These are phyloP conservation scores for Cymbopogon flexuosus DNA, from an alignment of 202 grass and related monocot species.

Conservation along the genomic window DNA sequence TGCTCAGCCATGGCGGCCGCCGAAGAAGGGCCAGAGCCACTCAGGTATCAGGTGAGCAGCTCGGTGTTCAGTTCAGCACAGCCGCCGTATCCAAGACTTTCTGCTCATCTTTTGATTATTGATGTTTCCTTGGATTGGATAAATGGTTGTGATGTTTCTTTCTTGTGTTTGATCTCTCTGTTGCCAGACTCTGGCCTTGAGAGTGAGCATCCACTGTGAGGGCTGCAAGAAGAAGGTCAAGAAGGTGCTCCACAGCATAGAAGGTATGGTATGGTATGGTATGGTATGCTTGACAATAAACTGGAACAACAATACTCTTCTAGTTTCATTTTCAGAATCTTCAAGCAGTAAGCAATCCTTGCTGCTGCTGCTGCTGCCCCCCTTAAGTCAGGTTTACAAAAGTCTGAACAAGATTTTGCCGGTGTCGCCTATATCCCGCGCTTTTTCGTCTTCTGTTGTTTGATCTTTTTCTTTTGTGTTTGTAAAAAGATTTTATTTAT, in stretches of 20 bases:
- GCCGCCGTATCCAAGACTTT: background rate
- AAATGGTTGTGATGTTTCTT: background rate
- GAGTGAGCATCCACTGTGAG: constrained; percentile 95
- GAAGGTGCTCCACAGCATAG: constrained; percentile 57
- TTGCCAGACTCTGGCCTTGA: constrained; percentile 63
- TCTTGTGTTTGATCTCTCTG: background rate
- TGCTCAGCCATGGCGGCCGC: constrained; percentile 42
- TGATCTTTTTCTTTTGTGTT: background rate
- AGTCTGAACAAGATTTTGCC: background rate
- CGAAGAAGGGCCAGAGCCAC: constrained; percentile 57
- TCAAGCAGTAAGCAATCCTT: no score
- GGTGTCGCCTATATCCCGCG: background rate
- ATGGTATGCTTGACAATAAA: no score
- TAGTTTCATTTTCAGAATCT: no score
- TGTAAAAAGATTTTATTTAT: background rate
- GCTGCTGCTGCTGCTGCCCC: no score
- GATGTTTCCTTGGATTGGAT: background rate
- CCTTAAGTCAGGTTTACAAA: background rate
- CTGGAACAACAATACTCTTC: no score
- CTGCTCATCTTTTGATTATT: background rate
- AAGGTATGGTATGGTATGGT: no score
- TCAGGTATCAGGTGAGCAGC: constrained; percentile 65
- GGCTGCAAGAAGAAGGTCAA: constrained; percentile 97
- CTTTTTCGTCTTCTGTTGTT: background rate
- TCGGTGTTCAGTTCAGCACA: background rate